Conservation (phyloP, 768 basidiomycete species). For the Xerocomus brunneocitrinus region DNA sequence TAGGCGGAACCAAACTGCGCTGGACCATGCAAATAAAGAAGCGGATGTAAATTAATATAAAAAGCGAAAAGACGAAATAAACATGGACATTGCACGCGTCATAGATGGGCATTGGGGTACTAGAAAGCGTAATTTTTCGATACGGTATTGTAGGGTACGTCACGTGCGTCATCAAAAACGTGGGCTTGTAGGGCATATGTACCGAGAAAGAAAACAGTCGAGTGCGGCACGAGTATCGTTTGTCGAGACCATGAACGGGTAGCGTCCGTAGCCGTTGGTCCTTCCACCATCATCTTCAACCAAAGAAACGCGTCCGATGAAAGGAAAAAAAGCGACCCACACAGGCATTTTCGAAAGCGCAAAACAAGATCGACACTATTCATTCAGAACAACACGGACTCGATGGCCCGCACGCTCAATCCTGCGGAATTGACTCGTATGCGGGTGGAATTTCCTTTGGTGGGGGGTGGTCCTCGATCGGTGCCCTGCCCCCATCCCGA, state of each 20-base stretch:
- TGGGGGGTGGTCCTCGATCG: conserved; percentile 11
- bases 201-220: not conserved
- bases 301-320: not conserved
- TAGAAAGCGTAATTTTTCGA: not conserved
- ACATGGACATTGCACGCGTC: not conserved
- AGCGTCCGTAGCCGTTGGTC: not conserved
- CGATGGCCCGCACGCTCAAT: conserved; percentile 4
- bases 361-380: not conserved
- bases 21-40: not conserved
- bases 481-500: conserved; percentile 25
- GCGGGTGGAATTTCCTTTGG: conserved; percentile 28
- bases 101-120: not conserved
- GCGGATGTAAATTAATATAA: not conserved
- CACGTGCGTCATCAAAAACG: not conserved
- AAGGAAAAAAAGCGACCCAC: not conserved
- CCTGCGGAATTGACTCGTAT: conserved; percentile 25
- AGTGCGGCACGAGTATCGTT: not conserved
- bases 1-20: too few relatives aligned
- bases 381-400: not conserved
- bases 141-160: conserved; percentile 6
- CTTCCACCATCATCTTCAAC: not conserved
- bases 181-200: not conserved
- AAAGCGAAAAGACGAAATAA: not conserved
- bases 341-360: not conserved
- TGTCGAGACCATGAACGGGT: not conserved